Evolutionary conservation across 176 grass and related monocot genomes (phyloP).

Genomic region (Microstegium vimineum): DNA sequence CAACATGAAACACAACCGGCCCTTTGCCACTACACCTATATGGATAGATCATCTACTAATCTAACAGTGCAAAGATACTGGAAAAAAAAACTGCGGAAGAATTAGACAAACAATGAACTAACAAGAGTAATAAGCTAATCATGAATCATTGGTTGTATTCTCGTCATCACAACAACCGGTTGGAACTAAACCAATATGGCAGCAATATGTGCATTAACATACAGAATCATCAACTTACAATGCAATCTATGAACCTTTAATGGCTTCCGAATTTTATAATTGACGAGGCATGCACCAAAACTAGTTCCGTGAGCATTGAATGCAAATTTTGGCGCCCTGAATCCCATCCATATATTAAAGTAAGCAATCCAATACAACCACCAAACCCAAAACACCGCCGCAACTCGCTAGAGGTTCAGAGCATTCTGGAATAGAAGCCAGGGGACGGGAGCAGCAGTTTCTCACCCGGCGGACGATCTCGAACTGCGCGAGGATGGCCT

Average conservation of each 20-base stretch:
- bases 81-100: neutral
- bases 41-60: neutral
- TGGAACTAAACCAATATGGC: neutral
- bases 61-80: neutral
- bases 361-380: neutral
- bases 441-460: neutral
- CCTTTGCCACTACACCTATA: neutral
- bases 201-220: neutral
- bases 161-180: too few relatives aligned
- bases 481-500: slow-evolving; percentile 49
- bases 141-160: neutral
- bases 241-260: neutral
- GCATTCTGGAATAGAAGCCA: neutral
- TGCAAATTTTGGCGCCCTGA: neutral
- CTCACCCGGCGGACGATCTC: slow-evolving; percentile 52
- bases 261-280: neutral
- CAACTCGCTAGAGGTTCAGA: neutral
- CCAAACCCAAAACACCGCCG: neutral
- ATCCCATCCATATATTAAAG: neutral
- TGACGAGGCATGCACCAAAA: neutral
- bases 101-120: neutral
- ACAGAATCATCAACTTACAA: neutral
- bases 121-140: neutral
- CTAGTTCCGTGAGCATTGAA: neutral
- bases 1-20: neutral